A percentile compares a stretch with the other conserved stretches of the same genome.
phyloP scores from a whole-genome alignment of 305 asterid genomes.

The Fraxinus angustifolia region DNA sequence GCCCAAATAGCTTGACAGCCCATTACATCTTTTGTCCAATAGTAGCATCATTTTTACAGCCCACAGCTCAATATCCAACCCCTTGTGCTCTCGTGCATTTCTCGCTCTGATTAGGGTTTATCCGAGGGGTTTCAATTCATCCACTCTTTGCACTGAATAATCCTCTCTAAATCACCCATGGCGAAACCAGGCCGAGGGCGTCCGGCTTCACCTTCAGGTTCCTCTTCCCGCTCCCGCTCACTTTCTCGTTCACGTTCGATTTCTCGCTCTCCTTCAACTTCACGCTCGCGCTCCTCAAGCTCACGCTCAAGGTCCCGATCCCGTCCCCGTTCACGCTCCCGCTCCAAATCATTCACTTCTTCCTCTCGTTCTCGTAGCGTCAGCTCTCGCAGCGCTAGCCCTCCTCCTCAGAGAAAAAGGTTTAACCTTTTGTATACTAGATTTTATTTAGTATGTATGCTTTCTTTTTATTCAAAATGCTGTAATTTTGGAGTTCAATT shows the following conservation, averaged over 20 bases:
- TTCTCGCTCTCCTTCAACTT: slow-evolving; percentile 9
- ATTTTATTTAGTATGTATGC: background rate
- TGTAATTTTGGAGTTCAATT: background rate
- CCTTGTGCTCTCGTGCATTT: background rate
- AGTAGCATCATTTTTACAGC: background rate
- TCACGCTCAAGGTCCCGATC: slow-evolving; percentile 31
- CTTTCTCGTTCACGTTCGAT: background rate
- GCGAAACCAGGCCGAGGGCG: slow-evolving; percentile 49
- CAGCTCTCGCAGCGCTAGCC: slow-evolving; percentile 41
- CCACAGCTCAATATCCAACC: background rate
- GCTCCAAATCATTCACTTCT: slow-evolving; percentile 33
- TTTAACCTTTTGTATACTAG: background rate
- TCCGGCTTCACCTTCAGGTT: slow-evolving; percentile 40
- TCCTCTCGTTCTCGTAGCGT: slow-evolving; percentile 38
- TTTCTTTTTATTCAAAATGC: background rate
- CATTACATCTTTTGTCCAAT: background rate
- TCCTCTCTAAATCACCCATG: slow-evolving; percentile 21
- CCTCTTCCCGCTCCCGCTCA: slow-evolving; percentile 25
- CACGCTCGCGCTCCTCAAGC: slow-evolving; percentile 26
- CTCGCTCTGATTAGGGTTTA: background rate
- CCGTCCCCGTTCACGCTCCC: slow-evolving; percentile 38
- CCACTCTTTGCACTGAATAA: background rate
- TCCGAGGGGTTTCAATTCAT: background rate
- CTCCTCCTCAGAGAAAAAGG: slow-evolving; percentile 20
- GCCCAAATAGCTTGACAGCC: background rate